Evolutionary conservation across 2,329 filamentous ascomycete genomes (phyloP), one percentile per base, ranked within the genome.

Genomic region (Aspergillus versicolor): DNA sequence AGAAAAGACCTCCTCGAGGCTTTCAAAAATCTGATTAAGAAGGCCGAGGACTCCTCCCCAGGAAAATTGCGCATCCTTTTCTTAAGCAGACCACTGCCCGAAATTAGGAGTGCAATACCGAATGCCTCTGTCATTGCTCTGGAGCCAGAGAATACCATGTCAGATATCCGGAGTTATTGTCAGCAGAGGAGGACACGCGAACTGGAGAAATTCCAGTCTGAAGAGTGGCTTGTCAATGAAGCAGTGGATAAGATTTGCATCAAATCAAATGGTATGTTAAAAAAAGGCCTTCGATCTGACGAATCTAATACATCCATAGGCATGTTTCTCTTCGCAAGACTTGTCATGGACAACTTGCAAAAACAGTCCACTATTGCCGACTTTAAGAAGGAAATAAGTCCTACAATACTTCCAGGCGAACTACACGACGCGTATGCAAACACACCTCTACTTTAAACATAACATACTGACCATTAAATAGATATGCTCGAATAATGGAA

Each of bases 401-500:
- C 40, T 15, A 32, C 45, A 15, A 47, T 21, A 34, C 17, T 58
- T 1, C 56, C 56, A 13, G 42, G 24, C 1, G 42, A 58, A 15
- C 24, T 58, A 4, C 27, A 52, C 5, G 30, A 47, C 4, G 56
- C 52, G 56, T 55, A 52, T 5, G 56, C 52, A 15, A 12, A 24
- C 27, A 13, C 6, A 6, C 8, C 11, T 42, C n/a, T 21, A 24
- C 4, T 15, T 21, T 12, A 2, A 6, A 30, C 9, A 32, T 30
- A 21, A 2, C 5, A 13, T 34, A n/a, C 52, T 54, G 34, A 54
- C 17, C 3, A 21, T 6, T 15, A 5, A 30, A 17, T 3, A 58
- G 56, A 11, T 58, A 58, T 41, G n/a, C 22, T 32, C 52, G 52
- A 34, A 58, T 58, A 27, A 58, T 58, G 56, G 41, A 55, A 32